Conservation (phyloP, 1,139 yeast genomes). For the Pneumocystis carinii region DNA sequence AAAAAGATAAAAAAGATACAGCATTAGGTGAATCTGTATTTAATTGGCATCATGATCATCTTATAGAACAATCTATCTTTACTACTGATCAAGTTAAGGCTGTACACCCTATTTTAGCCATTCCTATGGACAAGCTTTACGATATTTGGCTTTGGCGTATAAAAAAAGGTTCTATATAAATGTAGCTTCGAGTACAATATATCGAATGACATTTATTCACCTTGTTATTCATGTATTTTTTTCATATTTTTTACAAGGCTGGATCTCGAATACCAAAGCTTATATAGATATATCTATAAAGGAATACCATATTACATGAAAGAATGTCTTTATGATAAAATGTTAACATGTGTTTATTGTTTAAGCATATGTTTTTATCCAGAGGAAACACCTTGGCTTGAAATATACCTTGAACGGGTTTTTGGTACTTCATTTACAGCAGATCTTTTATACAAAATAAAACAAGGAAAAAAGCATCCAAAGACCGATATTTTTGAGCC, state of each 20-base stretch:
- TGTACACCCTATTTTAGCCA: conserved; percentile 52
- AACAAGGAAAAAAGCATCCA: background rate
- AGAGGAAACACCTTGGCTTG: background rate
- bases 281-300: background rate
- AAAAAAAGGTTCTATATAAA: background rate
- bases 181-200: background rate
- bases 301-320: background rate
- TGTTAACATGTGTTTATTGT: background rate
- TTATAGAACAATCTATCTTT: conserved; percentile 9
- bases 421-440: background rate
- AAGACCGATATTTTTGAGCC: background rate
- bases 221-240: background rate
- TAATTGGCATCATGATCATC: conserved; percentile 17
- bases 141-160: conserved; percentile 16
- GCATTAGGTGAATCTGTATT: conserved; percentile 19
- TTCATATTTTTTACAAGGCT: background rate
- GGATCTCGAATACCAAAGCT: background rate
- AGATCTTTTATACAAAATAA: background rate
- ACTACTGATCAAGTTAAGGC: conserved; percentile 22
- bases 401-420: background rate
- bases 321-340: background rate
- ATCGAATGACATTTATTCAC: background rate
- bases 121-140: conserved; percentile 33
- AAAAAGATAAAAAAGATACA: conserved; percentile 13
- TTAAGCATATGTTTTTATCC: background rate